A percentile compares a stretch with the other conserved stretches of the same genome.
phyloP scores from a whole-genome alignment of 116 monocot genomes.

The Iris pallida region DNA sequence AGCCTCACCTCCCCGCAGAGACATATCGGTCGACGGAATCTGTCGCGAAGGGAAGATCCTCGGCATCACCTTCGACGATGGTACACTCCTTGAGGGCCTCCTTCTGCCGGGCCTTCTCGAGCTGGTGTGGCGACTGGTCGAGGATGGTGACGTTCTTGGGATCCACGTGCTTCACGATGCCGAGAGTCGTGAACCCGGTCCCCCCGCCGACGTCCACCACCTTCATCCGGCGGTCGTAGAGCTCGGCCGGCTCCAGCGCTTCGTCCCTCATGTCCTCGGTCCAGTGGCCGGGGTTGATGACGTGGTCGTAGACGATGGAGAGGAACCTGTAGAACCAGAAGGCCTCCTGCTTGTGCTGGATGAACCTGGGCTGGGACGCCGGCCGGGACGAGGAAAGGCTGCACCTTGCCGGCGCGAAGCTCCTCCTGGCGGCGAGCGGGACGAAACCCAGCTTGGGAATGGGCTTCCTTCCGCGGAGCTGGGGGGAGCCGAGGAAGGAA shows the following conservation, averaged over 20 bases:
- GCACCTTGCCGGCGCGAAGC: slow-evolving; percentile 15
- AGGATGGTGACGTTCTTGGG: slow-evolving; percentile 86
- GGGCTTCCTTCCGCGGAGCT: no score
- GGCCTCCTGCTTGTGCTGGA: slow-evolving; percentile 97
- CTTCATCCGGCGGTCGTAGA: slow-evolving; percentile 56
- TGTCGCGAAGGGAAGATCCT: slow-evolving; percentile 89
- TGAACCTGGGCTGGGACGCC: slow-evolving; percentile 77
- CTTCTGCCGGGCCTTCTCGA: slow-evolving; percentile 79
- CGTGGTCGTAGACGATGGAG: slow-evolving; percentile 66
- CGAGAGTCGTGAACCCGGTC: slow-evolving; percentile 89
- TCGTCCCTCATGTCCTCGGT: slow-evolving; percentile 99
- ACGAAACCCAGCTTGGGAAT: slow-evolving; percentile 28
- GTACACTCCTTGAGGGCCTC: slow-evolving; percentile 79
- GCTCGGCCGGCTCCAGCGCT: slow-evolving; percentile 84
- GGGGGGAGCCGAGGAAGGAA: no score
- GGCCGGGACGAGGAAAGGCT: slow-evolving; percentile 69
- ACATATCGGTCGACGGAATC: slow-evolving; percentile 77
- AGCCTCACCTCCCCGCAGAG: slow-evolving; percentile 88
- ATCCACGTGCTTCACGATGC: slow-evolving; percentile 75
- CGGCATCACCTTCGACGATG: slow-evolving; percentile 89
- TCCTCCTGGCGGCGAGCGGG: slow-evolving; percentile 1
- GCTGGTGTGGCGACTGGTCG: slow-evolving; percentile 96
- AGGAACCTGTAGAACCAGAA: slow-evolving; percentile 98
- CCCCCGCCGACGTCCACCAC: slow-evolving; percentile 96
- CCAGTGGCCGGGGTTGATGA: slow-evolving; percentile 50